These are phyloP conservation scores for Solanum okadae DNA, from an alignment of 257 asterid genomes.

Conservation along the genomic window DNA sequence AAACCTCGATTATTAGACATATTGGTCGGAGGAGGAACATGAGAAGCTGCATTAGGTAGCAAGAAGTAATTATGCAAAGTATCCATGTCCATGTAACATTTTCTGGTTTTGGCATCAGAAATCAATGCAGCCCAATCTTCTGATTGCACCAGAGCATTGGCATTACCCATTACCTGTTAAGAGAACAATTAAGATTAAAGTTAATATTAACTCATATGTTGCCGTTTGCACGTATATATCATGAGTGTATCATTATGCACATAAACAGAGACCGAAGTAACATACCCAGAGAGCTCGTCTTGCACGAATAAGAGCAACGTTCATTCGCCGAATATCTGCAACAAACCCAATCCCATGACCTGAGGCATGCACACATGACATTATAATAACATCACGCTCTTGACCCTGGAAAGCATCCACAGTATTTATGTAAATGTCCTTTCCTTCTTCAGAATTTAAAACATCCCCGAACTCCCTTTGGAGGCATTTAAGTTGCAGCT, in stretches of 20 bases:
- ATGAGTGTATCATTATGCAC: background rate
- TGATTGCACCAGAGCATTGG: constrained; percentile 62
- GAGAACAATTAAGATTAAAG: background rate
- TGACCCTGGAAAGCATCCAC: constrained; percentile 99
- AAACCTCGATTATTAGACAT: constrained; percentile 46
- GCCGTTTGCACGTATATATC: background rate
- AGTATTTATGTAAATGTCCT: constrained; percentile 84
- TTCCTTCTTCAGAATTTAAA: constrained; percentile 83
- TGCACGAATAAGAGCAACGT: constrained; percentile 97
- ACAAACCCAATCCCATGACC: constrained; percentile 92
- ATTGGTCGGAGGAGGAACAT: constrained; percentile 39
- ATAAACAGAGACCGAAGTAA: background rate
- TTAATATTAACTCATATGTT: background rate
- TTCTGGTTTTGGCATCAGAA: constrained; percentile 75
- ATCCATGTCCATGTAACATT: constrained; percentile 86
- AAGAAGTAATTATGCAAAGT: constrained; percentile 77
- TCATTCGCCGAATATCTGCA: constrained; percentile 97
- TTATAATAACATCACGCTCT: constrained; percentile 94
- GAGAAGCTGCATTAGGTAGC: constrained; percentile 33
- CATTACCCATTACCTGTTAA: constrained; percentile 91
- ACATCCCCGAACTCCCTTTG: constrained; percentile 91
- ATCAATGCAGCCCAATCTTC: constrained; percentile 95
- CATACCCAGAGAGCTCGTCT: constrained; percentile 97
- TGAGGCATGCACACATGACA: constrained; percentile 98
- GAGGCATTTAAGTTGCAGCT: constrained; percentile 91